A percentile compares a stretch with the other conserved stretches of the same genome.
Evolutionary conservation across 306 rosid genomes (phyloP).

Genomic region (Pyrus bretschneideri): DNA sequence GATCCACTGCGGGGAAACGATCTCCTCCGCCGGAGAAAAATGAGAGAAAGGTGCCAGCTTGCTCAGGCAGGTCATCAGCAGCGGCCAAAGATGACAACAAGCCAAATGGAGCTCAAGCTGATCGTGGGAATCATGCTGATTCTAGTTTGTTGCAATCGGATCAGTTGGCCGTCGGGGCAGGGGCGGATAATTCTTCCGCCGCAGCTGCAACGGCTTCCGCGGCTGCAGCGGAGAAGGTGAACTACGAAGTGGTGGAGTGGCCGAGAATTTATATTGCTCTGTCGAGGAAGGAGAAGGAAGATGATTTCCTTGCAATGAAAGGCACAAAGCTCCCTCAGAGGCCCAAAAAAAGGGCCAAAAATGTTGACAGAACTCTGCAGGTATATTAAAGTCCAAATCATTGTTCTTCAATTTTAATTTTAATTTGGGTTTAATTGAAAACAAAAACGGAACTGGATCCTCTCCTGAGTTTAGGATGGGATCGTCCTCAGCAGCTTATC

Average conservation of each 20-base stretch:
- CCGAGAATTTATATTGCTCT: constrained; percentile 57
- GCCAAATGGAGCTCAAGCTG: constrained; percentile 33
- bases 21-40: constrained; percentile 39
- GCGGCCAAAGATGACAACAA: constrained; percentile 38
- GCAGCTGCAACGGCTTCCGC: neutral
- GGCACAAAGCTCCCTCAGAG: constrained; percentile 73
- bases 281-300: constrained; percentile 79
- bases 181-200: neutral
- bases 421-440: neutral
- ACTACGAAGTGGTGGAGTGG: constrained; percentile 41
- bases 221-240: constrained; percentile 28
- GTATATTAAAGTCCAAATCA: constrained; percentile 11
- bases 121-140: constrained; percentile 26
- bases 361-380: constrained; percentile 52
- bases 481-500: no score
- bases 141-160: constrained; percentile 31
- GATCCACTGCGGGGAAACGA: constrained; percentile 43
- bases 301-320: constrained; percentile 76
- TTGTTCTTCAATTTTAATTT: neutral
- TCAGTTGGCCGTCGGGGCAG: constrained; percentile 7
- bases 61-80: constrained; percentile 28
- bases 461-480: no score
- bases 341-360: constrained; percentile 79
- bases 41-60: constrained; percentile 31
- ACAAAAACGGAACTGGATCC: neutral